Evolutionary conservation across 768 basidiomycete species (phyloP).

Genomic region (Infundibulicybe gibba): DNA sequence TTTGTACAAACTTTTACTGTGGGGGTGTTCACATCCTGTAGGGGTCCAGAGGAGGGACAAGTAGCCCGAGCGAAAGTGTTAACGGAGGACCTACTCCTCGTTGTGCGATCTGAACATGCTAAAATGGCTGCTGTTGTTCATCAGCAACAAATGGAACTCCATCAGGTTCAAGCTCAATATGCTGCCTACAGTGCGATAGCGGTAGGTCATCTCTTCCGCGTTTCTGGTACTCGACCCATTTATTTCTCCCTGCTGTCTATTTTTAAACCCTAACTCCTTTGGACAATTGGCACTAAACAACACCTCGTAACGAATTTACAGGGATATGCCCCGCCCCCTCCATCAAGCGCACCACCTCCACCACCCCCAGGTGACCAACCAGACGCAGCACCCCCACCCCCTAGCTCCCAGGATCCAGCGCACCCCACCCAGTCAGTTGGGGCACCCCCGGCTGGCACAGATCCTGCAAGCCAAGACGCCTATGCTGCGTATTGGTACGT

Average conservation of each 20-base stretch:
- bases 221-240: constrained; percentile 1
- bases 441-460: constrained; percentile 6
- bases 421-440: constrained; percentile 1
- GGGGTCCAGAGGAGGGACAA: constrained; percentile 78
- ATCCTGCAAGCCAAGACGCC: constrained; percentile 31
- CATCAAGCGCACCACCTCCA: constrained; percentile 51
- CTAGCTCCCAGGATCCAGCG: constrained; percentile 29
- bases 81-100: constrained; percentile 79
- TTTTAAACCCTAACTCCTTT: neutral
- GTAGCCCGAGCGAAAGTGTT: constrained; percentile 77
- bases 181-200: constrained; percentile 62
- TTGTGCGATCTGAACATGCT: constrained; percentile 84
- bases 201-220: constrained; percentile 30
- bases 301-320: constrained; percentile 8
- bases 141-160: constrained; percentile 84
- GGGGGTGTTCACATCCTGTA: neutral
- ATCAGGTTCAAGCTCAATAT: constrained; percentile 78
- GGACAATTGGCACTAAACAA: neutral
- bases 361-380: constrained; percentile 48
- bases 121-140: constrained; percentile 65
- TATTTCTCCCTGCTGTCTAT: constrained; percentile 1
- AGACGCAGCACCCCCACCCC: constrained; percentile 24
- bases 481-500: constrained; percentile 57
- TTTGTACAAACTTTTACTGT: constrained; percentile 57
- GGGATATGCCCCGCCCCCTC: constrained; percentile 48